A percentile compares a stretch with the other conserved stretches of the same genome.
Conservation (phyloP, 164 flowering plant genomes). For the Magnolia sinica region DNA sequence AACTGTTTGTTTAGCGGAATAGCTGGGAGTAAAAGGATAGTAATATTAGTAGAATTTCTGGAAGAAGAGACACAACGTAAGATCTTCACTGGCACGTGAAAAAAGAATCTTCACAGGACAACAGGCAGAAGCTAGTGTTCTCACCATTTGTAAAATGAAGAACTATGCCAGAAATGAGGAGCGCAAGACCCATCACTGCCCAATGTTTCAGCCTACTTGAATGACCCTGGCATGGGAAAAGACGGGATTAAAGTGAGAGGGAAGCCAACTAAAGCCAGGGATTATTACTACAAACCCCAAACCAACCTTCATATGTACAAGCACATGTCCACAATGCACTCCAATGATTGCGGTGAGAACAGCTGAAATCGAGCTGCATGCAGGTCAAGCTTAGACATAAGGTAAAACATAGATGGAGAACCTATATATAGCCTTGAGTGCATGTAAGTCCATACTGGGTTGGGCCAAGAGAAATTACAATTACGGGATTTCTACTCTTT, state of each 20-base stretch:
- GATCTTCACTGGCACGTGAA: background rate
- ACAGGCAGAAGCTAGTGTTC: slow-evolving; percentile 1
- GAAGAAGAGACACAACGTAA: background rate
- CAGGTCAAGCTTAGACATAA: background rate
- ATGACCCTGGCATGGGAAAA: slow-evolving; percentile 46
- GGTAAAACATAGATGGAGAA: background rate
- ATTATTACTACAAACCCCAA: background rate
- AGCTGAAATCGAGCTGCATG: slow-evolving; percentile 78
- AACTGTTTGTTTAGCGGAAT: slow-evolving; percentile 86
- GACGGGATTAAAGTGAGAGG: background rate
- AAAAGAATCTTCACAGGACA: background rate
- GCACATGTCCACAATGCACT: slow-evolving; percentile 83
- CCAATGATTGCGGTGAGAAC: slow-evolving; percentile 76
- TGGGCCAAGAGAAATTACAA: too few relatives aligned
- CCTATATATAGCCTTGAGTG: background rate
- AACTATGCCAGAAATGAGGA: slow-evolving; percentile 52
- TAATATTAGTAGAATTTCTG: background rate
- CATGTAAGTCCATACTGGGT: too few relatives aligned
- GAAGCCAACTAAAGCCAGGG: background rate
- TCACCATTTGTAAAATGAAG: slow-evolving; percentile 81
- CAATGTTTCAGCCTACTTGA: slow-evolving; percentile 68
- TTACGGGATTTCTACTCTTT: too few relatives aligned
- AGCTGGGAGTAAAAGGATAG: slow-evolving; percentile 42
- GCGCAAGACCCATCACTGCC: slow-evolving; percentile 49
- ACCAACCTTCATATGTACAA: slow-evolving; percentile 70